Percentiles rank a stretch among this genome's conserved stretches.
Conservation (phyloP, 257 asterid genomes). For the Cinchona pubescens region DNA sequence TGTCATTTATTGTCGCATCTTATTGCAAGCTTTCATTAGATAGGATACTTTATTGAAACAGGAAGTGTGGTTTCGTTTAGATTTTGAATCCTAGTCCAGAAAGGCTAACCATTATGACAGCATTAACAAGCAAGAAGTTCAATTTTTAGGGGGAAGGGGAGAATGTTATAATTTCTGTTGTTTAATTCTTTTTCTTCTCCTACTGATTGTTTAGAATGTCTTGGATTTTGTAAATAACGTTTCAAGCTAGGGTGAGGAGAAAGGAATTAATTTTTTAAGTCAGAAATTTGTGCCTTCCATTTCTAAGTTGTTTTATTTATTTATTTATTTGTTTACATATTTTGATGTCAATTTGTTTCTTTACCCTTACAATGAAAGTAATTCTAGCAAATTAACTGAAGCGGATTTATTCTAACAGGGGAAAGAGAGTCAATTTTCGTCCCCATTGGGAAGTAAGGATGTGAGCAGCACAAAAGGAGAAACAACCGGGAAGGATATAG, state of each 20-base stretch:
- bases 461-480: conserved; percentile 25
- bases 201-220: neutral
- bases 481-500: conserved; percentile 21
- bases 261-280: neutral
- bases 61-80: no score
- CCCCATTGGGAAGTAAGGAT: conserved; percentile 27
- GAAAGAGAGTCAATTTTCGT: conserved; percentile 36
- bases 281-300: neutral
- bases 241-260: neutral
- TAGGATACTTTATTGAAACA: neutral
- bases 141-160: neutral
- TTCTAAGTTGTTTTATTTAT: neutral
- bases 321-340: neutral
- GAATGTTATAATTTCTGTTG: neutral
- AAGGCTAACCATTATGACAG: neutral
- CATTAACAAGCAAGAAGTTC: neutral
- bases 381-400: neutral
- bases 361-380: neutral
- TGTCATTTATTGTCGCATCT: no score
- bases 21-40: neutral
- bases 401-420: conserved; percentile 33
- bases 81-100: neutral
- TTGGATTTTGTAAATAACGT: neutral
- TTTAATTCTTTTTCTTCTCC: neutral
- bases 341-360: neutral